phyloP scores from a whole-genome alignment of 306 rosid species.

The Nissolia schottii region DNA sequence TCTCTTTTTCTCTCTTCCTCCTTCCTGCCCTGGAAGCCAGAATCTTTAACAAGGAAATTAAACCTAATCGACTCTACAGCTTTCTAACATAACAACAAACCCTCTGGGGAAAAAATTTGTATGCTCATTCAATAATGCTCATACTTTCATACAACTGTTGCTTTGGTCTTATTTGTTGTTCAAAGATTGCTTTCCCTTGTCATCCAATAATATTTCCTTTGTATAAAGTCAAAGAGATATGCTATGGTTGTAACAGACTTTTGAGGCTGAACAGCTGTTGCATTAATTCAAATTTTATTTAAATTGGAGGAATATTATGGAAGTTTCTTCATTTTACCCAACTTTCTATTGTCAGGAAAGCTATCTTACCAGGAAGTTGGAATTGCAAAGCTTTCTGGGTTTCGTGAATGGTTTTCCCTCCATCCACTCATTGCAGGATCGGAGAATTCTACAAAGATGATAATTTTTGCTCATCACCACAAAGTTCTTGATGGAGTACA shows the following conservation, averaged over 20 bases:
- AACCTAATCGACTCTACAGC: neutral
- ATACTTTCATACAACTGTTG: neutral
- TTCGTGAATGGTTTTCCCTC: slow-evolving; percentile 84
- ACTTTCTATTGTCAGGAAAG: slow-evolving; percentile 31
- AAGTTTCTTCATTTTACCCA: slow-evolving; percentile 10
- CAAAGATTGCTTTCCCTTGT: neutral
- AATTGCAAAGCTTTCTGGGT: slow-evolving; percentile 83
- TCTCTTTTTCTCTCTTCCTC: too few species aligned
- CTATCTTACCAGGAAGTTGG: slow-evolving; percentile 86
- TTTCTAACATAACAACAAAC: neutral
- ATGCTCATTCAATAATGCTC: neutral
- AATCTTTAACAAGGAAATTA: too few species aligned
- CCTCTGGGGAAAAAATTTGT: neutral
- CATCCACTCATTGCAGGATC: slow-evolving; percentile 69
- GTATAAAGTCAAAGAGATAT: neutral
- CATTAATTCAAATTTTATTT: neutral
- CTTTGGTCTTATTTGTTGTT: neutral
- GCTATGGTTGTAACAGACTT: neutral
- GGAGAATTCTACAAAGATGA: slow-evolving; percentile 72
- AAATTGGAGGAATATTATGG: neutral
- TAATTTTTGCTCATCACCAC: slow-evolving; percentile 92
- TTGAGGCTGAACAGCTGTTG: slow-evolving; percentile 2
- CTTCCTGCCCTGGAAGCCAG: too few species aligned
- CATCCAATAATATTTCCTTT: neutral
- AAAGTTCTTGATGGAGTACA: slow-evolving; percentile 89